Evolutionary conservation across 495 filamentous ascomycete species (phyloP), one percentile per base, ranked within the genome.

Genomic region (Aspergillus mulundensis): DNA sequence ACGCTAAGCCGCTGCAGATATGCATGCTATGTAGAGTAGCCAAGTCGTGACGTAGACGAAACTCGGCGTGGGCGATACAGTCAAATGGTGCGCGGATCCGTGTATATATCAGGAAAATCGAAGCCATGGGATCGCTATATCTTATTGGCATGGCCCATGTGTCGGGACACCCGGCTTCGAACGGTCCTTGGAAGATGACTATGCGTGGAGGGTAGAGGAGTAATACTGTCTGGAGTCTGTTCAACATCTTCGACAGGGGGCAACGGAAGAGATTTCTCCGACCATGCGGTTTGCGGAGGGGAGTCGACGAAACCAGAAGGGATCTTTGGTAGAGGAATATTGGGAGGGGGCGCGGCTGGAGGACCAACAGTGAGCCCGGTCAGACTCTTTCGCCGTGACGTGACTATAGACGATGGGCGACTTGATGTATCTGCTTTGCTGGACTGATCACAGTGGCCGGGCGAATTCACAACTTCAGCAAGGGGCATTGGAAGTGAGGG

Each of bases 321-420:
- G 11, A 88, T 73, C 5, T 84, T 81, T 7, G 85, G 85, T 4
- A 88, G 73, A 0, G 85, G 84, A 49, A 77, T 79, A 18, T 77
- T 83, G 11, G 85, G 85, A 15, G 85, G 85, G 12, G 85, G 85
- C 14, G 77, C 81, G 12, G 75, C 77, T 0, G 85, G 85, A 41
- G 84, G 85, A 1, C 83, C 83, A 11, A 81, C 72, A 1, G 68
- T 69, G 28, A 87, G 67, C 7, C 80, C 78, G 5, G 82, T 81
- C 74, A 86, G 75, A 61, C 83, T 86, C 57, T 79, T 79, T 30
- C 81, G 75, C 24, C 66, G 68, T 10, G 59, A 47, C 55, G 70
- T 59, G 16, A 53, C 59, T 4, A 52, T 32, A 16, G 57, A 44
- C 12, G 52, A 28, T 10, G 52, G 44, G 28, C 51, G 51, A 15